These are phyloP conservation scores for Lumnitzera racemosa DNA, from an alignment of 345 rosid genomes.

Conservation along the genomic window DNA sequence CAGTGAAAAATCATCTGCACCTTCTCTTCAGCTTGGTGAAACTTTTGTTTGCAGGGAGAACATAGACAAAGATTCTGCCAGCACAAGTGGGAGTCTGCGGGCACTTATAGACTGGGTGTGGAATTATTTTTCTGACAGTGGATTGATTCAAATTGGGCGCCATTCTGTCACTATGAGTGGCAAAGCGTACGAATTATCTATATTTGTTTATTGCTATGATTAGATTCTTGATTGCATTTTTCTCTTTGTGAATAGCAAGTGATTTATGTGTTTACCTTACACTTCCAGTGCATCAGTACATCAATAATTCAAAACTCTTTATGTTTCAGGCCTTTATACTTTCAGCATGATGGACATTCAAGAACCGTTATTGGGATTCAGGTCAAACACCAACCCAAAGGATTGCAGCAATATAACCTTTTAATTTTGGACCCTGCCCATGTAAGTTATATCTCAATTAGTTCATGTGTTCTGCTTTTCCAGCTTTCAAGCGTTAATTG, in stretches of 20 bases:
- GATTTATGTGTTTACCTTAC: too few species aligned
- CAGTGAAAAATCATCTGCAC: constrained; percentile 4
- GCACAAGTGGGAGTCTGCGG: constrained; percentile 25
- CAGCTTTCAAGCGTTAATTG: not conserved
- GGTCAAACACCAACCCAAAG: constrained; percentile 30
- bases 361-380: constrained; percentile 75
- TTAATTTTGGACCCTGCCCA: constrained; percentile 67
- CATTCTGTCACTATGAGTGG: constrained; percentile 31
- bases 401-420: constrained; percentile 42
- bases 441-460: constrained; percentile 28
- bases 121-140: constrained; percentile 59
- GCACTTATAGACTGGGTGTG: constrained; percentile 72
- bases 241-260: not conserved
- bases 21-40: constrained; percentile 7
- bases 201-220: too few species aligned
- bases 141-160: constrained; percentile 16
- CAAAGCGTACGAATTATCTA: constrained; percentile 30
- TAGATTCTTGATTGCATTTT: not conserved
- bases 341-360: constrained; percentile 85
- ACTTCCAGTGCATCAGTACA: too few species aligned
- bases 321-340: constrained; percentile 61
- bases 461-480: not conserved
- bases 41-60: constrained; percentile 7
- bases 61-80: constrained; percentile 11
- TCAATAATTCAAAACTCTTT: constrained; percentile 2